phyloP scores from a whole-genome alignment of 1,284 basidiomycete species.

The Fomes fomentarius region DNA sequence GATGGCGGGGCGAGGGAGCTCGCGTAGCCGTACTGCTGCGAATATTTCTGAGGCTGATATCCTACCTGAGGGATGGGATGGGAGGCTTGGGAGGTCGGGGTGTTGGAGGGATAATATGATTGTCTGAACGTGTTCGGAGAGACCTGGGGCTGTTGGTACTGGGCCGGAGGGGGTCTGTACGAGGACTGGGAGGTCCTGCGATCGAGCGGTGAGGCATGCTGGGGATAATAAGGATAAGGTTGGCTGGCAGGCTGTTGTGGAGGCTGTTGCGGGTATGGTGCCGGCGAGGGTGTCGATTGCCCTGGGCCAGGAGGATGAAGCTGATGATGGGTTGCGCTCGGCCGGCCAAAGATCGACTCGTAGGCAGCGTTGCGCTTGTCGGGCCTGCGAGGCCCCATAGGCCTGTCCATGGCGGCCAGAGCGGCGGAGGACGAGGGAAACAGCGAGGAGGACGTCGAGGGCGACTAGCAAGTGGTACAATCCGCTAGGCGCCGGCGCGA shows the following conservation, averaged over 20 bases:
- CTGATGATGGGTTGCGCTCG: constrained; percentile 60
- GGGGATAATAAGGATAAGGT: constrained; percentile 34
- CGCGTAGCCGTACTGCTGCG: constrained; percentile 29
- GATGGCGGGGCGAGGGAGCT: constrained; percentile 43
- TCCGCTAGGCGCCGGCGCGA: constrained; percentile 18
- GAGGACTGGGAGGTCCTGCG: constrained; percentile 33
- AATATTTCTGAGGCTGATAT: constrained; percentile 30
- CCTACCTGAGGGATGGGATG: constrained; percentile 13
- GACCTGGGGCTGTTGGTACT: constrained; percentile 26
- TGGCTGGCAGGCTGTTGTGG: constrained; percentile 38
- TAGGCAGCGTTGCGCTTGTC: constrained; percentile 80
- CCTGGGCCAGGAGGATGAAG: constrained; percentile 27
- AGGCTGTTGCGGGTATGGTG: constrained; percentile 34
- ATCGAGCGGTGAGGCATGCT: constrained; percentile 31
- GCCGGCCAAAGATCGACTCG: constrained; percentile 82
- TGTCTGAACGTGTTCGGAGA: constrained; percentile 28
- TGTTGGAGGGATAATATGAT: constrained; percentile 22
- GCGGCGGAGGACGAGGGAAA: constrained; percentile 16
- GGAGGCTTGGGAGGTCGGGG: constrained; percentile 1
- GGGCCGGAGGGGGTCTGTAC: constrained; percentile 25
- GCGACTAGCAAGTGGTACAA: constrained; percentile 24
- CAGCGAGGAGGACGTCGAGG: constrained; percentile 17
- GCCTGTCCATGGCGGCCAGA: constrained; percentile 59
- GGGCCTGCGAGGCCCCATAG: constrained; percentile 69
- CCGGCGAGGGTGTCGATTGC: constrained; percentile 22